Base-by-base conservation (phyloP, 2,329 filamentous ascomycete species). In the Aschersonia sp. region DNA sequence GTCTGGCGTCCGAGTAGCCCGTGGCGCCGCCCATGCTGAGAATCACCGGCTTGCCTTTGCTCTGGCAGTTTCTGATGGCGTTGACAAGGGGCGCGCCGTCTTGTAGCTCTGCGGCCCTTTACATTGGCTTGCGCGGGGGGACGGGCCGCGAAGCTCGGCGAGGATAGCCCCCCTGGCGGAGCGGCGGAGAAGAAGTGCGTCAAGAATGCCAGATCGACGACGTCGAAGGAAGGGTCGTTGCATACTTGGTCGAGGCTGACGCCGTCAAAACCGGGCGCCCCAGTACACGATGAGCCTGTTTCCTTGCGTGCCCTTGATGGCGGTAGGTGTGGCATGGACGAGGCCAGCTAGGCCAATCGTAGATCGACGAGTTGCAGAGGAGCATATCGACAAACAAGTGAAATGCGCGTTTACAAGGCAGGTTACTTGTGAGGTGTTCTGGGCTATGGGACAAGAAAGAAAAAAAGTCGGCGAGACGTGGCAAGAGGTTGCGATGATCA, bases 1-100 rank as follows among this genome's bases (percentile, higher is more conserved):
- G 58, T 61, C 83, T 83, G 29, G 80, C 79, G 40, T 76, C 78
- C 59, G 84, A 79, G 35, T 68, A 77, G 59, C 83, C 83, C 1
- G 76, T 78, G 3, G 76, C 76, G 37, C 83, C 83, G 30, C 83
- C 83, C 47, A 87, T 69, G 6, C 81, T 84, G 8, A 87, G 69
- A 35, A 86, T 62, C 53, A 87, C 79, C 1, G 79, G 83, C 63
- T 86, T 87, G 51, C 74, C 73, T 52, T 76, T 66, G 7, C 62
- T 53, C 59, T 87, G 83, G 62, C 83, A 87, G 12, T 69, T 58
- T 49, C 66, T 59, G 52, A 76, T 74, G 49, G 53, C 51, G 8
- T 50, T 40, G 35, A 54, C 49, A 31, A 55, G 41, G n/a, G 48
- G 45, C 10, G 45, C 32, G 43, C 54, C 54, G 32, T 55, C 54